Base-by-base conservation (phyloP, 2,329 filamentous ascomycete genomes). In the Ophiocordyceps polyrhachis-furcata region DNA sequence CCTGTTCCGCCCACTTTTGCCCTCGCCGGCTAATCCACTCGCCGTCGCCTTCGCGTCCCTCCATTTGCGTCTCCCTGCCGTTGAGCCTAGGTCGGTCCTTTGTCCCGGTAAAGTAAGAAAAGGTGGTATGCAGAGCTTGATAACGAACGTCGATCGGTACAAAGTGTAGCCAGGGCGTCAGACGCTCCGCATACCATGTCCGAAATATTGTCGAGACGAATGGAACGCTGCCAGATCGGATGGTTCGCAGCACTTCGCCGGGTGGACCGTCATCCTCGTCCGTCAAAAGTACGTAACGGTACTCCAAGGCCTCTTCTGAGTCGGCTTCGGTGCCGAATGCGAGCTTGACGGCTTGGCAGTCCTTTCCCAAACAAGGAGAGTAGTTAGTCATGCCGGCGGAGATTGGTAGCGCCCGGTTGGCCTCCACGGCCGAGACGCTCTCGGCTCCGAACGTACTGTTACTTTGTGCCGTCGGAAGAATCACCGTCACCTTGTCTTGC, bases 161-260 rank as follows among this genome's bases (percentile, higher is more conserved):
- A 53, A 86, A 91, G 57, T 93, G 84, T 41, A 79, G 64, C 84
- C 84, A 93, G 0, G 84, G 74, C 47, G 70, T 72, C 15, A 91
- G 61, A 6, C 85, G 74, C 43, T 79, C 76, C 47, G 83, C 81
- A 59, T 80, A 84, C 85, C 85, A 93, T 55, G 85, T 77, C 21
- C 76, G 72, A 59, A 88, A 89, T 7, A 89, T 66, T 0, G 77
- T 77, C 1, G 76, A 74, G 50, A 85, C 70, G 55, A 91, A 75
- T 0, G 83, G 82, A 5, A 87, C 67, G 42, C 72, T 79, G 49
- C 66, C 65, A 15, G 81, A 84, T 42, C 73, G 71, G 5, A 91
- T 58, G 47, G 80, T 78, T 0, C 73, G 70, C 11, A 84, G 60
- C 50, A 85, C 71, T 17, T 63, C 55, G 12, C 47, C 52, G 14